Percentiles rank a stretch among this genome's conserved stretches.
Evolutionary conservation across 805 yeast genomes (phyloP).

Genomic region (Spathaspora girioi): DNA sequence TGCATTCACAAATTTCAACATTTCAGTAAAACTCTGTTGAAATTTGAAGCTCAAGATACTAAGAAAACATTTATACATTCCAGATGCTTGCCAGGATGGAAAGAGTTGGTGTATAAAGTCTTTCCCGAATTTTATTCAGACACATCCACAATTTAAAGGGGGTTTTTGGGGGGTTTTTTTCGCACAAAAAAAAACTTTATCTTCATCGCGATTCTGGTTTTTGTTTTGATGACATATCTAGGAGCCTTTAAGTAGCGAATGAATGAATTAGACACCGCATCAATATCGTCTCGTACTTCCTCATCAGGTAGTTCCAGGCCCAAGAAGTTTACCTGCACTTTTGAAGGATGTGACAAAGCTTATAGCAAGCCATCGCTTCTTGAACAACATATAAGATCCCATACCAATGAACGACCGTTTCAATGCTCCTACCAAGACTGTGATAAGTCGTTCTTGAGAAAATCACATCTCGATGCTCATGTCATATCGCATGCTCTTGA

Average conservation of each 20-base stretch:
- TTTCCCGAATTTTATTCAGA: background rate
- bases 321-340: constrained; percentile 62
- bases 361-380: constrained; percentile 79
- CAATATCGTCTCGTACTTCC: constrained; percentile 11
- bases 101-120: background rate
- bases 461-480: constrained; percentile 80
- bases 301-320: constrained; percentile 38
- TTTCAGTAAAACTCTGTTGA: no score
- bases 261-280: constrained; percentile 11
- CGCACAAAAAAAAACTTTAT: background rate
- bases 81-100: background rate
- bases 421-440: constrained; percentile 57
- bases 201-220: background rate
- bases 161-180: background rate
- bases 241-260: constrained; percentile 1
- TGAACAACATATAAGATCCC: constrained; percentile 78
- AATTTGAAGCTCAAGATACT: no score
- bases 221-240: background rate
- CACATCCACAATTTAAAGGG: background rate
- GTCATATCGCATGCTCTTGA: constrained; percentile 52
- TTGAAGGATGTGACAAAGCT: constrained; percentile 66
- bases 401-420: constrained; percentile 77
- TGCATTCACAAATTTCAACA: no score
- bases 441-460: constrained; percentile 61
- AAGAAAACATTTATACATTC: no score